These are phyloP conservation scores for Schoenoplectus tabernaemontani DNA, from an alignment of 202 grass and related monocot species.

Conservation along the genomic window DNA sequence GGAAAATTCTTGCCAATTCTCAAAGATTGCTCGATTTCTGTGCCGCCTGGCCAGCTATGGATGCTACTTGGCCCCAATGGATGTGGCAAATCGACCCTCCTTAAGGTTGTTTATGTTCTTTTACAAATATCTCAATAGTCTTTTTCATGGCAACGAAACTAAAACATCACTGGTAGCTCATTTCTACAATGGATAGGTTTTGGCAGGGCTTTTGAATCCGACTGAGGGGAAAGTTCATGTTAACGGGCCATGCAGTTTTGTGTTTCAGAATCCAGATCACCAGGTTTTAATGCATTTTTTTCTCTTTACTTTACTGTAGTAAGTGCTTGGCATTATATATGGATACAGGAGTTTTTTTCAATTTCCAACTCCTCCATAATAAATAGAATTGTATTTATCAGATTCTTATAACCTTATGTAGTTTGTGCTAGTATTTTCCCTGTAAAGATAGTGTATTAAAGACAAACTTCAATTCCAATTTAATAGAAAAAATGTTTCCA, in stretches of 20 bases:
- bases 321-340: background rate
- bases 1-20: slow-evolving; percentile 50
- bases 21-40: slow-evolving; percentile 58
- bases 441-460: background rate
- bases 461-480: background rate
- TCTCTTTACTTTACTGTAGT: background rate
- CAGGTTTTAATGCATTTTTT: slow-evolving; percentile 49
- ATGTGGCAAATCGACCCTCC: slow-evolving; percentile 89
- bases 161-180: background rate
- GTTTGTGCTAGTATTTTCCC: background rate
- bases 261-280: slow-evolving; percentile 97
- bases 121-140: background rate
- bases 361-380: background rate
- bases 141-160: background rate
- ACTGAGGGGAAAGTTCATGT: slow-evolving; percentile 44
- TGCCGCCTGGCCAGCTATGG: slow-evolving; percentile 76
- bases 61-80: slow-evolving; percentile 97
- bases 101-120: slow-evolving; percentile 39
- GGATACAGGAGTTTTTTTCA: background rate
- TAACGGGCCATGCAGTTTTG: slow-evolving; percentile 68
- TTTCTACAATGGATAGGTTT: slow-evolving; percentile 40
- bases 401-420: background rate
- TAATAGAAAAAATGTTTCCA: background rate
- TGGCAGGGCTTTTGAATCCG: slow-evolving; percentile 68
- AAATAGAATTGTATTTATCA: background rate